phyloP scores from a whole-genome alignment of 148 eudicot genomes.

The Rhododendron vialii region DNA sequence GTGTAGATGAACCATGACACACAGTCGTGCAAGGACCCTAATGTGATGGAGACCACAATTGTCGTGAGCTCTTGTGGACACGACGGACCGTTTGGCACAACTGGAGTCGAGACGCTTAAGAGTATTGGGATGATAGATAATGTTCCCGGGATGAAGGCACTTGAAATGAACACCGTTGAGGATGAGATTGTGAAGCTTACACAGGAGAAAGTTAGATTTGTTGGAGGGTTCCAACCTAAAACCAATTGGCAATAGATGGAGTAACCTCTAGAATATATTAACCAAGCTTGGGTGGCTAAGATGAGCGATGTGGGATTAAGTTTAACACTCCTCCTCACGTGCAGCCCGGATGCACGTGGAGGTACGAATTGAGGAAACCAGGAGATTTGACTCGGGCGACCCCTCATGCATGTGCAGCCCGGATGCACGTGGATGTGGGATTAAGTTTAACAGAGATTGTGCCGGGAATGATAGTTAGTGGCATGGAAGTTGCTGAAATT shows the following conservation, averaged over 20 bases:
- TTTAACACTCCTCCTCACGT: no score
- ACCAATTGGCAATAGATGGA: no score
- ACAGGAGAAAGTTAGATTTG: constrained; percentile 13
- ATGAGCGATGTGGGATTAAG: no score
- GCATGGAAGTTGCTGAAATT: constrained; percentile 98
- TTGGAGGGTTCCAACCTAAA: no score
- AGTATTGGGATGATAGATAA: constrained; percentile 14
- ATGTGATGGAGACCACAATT: constrained; percentile 87
- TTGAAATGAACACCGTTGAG: constrained; percentile 90
- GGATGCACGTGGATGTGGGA: no score
- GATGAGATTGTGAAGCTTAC: constrained; percentile 84
- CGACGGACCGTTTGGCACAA: constrained; percentile 92
- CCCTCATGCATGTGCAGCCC: no score
- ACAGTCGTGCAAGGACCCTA: constrained; percentile 95
- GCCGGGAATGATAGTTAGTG: constrained; percentile 94
- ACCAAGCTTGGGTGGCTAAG: no score
- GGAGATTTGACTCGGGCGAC: no score
- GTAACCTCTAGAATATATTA: no score
- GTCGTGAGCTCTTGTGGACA: constrained; percentile 96
- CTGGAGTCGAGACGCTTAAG: constrained; percentile 82
- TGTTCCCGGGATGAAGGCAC: constrained; percentile 92
- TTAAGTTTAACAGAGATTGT: constrained; percentile 44
- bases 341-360: no score
- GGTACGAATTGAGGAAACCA: no score
- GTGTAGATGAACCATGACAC: constrained; percentile 94